Conservation (phyloP, 1,284 basidiomycete species). For the Hymenochaete sp. region DNA sequence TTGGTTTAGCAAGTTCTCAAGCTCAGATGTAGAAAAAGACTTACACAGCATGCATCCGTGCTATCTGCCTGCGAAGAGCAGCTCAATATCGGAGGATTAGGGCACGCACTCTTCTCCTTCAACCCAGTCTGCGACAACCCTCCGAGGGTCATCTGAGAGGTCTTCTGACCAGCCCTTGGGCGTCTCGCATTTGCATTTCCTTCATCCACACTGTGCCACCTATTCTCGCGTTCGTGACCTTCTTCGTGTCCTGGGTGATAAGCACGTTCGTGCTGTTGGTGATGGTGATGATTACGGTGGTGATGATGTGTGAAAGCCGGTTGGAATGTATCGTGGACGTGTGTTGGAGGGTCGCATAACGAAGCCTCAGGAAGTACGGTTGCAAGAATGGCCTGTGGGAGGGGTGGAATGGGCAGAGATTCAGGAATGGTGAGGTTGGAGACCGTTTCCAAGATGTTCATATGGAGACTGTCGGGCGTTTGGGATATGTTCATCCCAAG, state of each 20-base stretch:
- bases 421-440: too few relatives aligned
- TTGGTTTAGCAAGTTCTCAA: background rate
- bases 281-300: background rate
- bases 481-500: too few relatives aligned
- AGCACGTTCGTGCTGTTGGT: background rate
- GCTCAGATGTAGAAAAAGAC: too few relatives aligned
- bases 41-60: slow-evolving; percentile 18
- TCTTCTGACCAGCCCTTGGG: slow-evolving; percentile 2
- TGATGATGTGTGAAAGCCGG: slow-evolving; percentile 4
- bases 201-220: background rate
- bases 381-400: too few relatives aligned
- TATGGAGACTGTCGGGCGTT: too few relatives aligned
- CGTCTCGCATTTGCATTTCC: slow-evolving; percentile 1
- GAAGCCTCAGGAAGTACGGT: too few relatives aligned
- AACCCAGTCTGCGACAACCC: background rate
- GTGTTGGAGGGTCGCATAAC: too few relatives aligned
- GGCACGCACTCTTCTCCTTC: slow-evolving; percentile 10
- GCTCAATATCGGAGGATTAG: slow-evolving; percentile 16
- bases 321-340: too few relatives aligned
- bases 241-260: too few relatives aligned
- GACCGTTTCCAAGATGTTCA: too few relatives aligned
- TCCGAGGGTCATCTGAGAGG: background rate
- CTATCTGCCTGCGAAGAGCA: slow-evolving; percentile 15
- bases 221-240: too few relatives aligned
- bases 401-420: too few relatives aligned